These are phyloP conservation scores for Avena sativa DNA, from an alignment of 176 grass and related monocot genomes.

Conservation along the genomic window DNA sequence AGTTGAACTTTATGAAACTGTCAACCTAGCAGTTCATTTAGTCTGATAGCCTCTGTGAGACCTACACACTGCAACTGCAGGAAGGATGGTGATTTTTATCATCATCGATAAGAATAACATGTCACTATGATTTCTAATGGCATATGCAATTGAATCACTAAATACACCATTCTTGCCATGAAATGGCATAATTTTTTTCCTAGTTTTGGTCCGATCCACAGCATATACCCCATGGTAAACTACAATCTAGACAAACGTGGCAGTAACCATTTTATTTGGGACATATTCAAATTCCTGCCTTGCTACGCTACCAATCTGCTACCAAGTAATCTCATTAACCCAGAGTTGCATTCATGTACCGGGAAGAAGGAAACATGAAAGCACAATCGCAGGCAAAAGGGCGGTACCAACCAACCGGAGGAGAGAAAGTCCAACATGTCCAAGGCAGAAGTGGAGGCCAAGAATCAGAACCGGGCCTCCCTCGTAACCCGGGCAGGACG, in stretches of 20 bases:
- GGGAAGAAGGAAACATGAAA: neutral
- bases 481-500: neutral
- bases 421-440: slow-evolving; percentile 80
- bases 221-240: neutral
- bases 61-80: neutral
- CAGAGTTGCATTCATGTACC: neutral
- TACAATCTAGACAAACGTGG: neutral
- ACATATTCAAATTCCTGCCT: slow-evolving; percentile 1
- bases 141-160: neutral
- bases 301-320: slow-evolving; percentile 6
- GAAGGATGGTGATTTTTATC: neutral
- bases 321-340: neutral
- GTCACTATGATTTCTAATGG: neutral
- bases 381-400: neutral
- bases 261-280: neutral
- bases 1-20: neutral
- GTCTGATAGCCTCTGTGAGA: neutral
- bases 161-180: neutral
- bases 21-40: neutral
- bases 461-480: slow-evolving; percentile 34
- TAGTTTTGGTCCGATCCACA: neutral
- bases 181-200: neutral
- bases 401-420: slow-evolving; percentile 62
- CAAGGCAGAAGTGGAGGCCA: slow-evolving; percentile 42
- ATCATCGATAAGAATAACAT: neutral